A percentile compares a stretch with the other conserved stretches of the same genome.
These are phyloP conservation scores for Aspergillus oerlinghausenensis DNA, from an alignment of 2,329 filamentous ascomycete genomes.

Conservation along the genomic window DNA sequence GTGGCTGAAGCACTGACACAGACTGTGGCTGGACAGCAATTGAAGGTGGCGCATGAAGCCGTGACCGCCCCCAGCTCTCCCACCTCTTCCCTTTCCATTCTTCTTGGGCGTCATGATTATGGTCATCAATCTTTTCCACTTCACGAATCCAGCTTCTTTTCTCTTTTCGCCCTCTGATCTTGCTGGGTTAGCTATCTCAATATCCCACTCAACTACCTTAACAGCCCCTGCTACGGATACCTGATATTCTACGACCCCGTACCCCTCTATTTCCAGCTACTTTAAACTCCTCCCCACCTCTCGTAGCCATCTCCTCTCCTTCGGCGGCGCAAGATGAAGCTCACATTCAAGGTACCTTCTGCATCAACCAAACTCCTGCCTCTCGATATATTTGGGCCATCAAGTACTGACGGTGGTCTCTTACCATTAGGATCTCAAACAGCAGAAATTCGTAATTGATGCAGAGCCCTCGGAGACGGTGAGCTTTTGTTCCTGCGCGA, in stretches of 20 bases:
- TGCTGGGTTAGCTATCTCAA: not conserved
- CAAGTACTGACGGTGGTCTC: conserved; percentile 16
- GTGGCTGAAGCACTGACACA: not conserved
- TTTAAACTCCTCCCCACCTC: conserved; percentile 9
- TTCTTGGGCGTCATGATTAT: not conserved
- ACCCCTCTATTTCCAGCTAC: not conserved
- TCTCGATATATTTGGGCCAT: not conserved
- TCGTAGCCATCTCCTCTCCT: conserved; percentile 22
- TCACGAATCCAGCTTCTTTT: not conserved
- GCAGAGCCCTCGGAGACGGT: conserved; percentile 90
- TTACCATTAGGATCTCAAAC: conserved; percentile 77
- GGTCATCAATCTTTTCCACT: not conserved
- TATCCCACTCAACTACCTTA: conserved; percentile 1
- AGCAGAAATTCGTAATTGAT: conserved; percentile 96
- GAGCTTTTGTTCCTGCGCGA: conserved; percentile 37
- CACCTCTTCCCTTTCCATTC: not conserved
- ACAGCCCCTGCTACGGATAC: conserved; percentile 5
- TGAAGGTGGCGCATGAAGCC: not conserved
- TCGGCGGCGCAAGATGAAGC: conserved; percentile 55
- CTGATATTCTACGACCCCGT: not conserved
- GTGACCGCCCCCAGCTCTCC: conserved; percentile 5
- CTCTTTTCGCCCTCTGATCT: not conserved
- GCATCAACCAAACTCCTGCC: conserved; percentile 19
- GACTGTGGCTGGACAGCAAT: not conserved
- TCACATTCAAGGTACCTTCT: conserved; percentile 62